A percentile compares a stretch with the other conserved stretches of the same genome.
phyloP scores from a whole-genome alignment of 2,329 filamentous ascomycete species.

The Cladophialophora immunda region DNA sequence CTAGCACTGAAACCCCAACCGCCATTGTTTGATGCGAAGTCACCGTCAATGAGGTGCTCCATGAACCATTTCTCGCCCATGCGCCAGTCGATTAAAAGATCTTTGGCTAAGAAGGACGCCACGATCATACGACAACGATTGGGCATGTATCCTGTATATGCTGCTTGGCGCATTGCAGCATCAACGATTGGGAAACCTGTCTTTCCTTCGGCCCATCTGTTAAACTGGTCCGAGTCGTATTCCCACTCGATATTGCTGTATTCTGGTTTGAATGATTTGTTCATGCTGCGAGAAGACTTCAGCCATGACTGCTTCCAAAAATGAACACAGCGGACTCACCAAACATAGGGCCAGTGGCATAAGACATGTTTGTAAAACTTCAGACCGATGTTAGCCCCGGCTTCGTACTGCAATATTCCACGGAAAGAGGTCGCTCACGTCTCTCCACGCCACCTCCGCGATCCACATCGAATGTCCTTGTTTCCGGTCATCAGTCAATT shows the following conservation, averaged over 20 bases:
- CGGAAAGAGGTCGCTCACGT: constrained; percentile 48
- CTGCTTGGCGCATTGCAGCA: constrained; percentile 83
- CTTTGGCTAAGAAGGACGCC: constrained; percentile 81
- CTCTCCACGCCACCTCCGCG: constrained; percentile 83
- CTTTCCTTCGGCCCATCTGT: constrained; percentile 75
- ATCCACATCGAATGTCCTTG: constrained; percentile 73
- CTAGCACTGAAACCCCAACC: constrained; percentile 73
- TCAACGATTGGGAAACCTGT: constrained; percentile 87
- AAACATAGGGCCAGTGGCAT: constrained; percentile 79
- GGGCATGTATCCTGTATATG: constrained; percentile 77
- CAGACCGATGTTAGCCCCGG: not conserved
- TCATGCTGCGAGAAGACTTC: constrained; percentile 61
- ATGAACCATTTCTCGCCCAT: constrained; percentile 85
- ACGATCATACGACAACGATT: constrained; percentile 87
- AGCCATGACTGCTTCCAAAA: not conserved
- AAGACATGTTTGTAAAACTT: constrained; percentile 84
- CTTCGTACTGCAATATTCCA: no score
- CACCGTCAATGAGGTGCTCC: constrained; percentile 79
- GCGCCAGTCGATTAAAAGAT: constrained; percentile 83
- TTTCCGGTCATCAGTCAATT: constrained; percentile 38
- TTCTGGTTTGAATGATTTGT: constrained; percentile 81
- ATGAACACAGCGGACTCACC: constrained; percentile 42
- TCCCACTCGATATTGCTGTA: constrained; percentile 86
- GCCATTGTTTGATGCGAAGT: constrained; percentile 80
- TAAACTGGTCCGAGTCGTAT: constrained; percentile 73